Base-by-base conservation (phyloP, 1,139 yeast genomes). In the Groenewaldozyma auringiensis region DNA sequence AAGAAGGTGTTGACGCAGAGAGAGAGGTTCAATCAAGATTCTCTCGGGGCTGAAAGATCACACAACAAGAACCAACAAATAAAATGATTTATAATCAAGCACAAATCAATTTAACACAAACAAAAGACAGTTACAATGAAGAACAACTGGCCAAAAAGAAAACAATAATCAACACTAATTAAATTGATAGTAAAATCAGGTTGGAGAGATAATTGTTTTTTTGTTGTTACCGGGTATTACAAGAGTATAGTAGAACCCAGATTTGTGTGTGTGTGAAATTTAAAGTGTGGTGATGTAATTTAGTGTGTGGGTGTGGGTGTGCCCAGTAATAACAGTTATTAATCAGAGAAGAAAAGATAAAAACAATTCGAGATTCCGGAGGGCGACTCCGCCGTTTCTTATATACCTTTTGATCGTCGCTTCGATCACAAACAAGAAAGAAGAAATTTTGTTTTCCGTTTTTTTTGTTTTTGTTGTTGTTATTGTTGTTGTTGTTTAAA, bases 371-470 rank as follows among this genome's bases (percentile, higher is more conserved):
- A 25, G 29, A 25, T 25, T 25, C 29, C 29, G 29, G 29, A 25
- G 29, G 29, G 29, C 29, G 31, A 37, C 18, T 37, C 40, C 40
- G 21, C 18, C 40, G 40, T n/a, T 21, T 37, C 21, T 37, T 37
- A 14, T 21, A 17, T 25, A 25, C 29, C 20, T 17, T 14, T 37
- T 33, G 40, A 21, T n/a, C n/a, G n/a, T n/a, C n/a, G n/a, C n/a
- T n/a, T n/a, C n/a, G n/a, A n/a, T n/a, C 31, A 11, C n/a, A 37
- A 21, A 25, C 31, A 17, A 17, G 16, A 17, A 36, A 17, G 22
- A 36, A 36, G 29, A 33, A 33, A 14, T 31, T 31, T 37, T 37
- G 45, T n/a, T n/a, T n/a, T n/a, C n/a, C n/a, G n/a, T n/a, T n/a
- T n/a, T n/a, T n/a, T n/a, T n/a, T n/a, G n/a, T n/a, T n/a, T n/a